A percentile compares a stretch with the other conserved stretches of the same genome.
Conservation (phyloP, 306 rosid species). For the Rosa lucieae region DNA sequence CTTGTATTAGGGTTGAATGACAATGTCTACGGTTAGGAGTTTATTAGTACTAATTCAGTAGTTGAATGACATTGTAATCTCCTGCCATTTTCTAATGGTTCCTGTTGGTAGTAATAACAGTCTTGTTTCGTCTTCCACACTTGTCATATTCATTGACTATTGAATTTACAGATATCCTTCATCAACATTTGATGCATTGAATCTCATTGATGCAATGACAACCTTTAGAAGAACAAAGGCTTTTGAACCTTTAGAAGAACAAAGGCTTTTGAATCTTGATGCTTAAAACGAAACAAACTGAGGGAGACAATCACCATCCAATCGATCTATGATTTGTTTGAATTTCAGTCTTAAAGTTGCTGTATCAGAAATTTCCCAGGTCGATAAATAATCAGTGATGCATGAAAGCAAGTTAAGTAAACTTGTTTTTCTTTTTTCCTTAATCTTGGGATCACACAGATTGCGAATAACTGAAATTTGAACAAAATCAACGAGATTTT, state of each 20-base stretch:
- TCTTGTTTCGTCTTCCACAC: not conserved
- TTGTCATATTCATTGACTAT: not conserved
- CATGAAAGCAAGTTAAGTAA: no score
- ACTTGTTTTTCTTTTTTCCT: no score
- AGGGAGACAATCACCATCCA: not conserved
- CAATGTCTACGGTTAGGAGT: constrained; percentile 12
- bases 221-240: not conserved
- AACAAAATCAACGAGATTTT: no score
- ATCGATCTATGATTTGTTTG: not conserved
- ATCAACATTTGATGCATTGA: not conserved
- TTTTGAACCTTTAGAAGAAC: not conserved
- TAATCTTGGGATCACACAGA: no score
- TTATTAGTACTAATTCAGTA: constrained; percentile 11
- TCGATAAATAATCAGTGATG: not conserved
- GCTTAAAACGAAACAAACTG: not conserved
- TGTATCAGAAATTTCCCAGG: not conserved
- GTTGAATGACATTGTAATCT: constrained; percentile 9
- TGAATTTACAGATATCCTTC: not conserved
- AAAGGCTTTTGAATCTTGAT: not conserved
- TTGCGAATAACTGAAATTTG: no score
- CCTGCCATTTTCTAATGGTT: constrained; percentile 14
- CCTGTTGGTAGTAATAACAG: not conserved
- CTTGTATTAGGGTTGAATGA: constrained; percentile 4
- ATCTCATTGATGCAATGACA: not conserved
- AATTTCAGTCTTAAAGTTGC: not conserved